These are phyloP conservation scores for Sclerotinia subarctica DNA, from an alignment of 2,329 filamentous ascomycete species.

Conservation along the genomic window DNA sequence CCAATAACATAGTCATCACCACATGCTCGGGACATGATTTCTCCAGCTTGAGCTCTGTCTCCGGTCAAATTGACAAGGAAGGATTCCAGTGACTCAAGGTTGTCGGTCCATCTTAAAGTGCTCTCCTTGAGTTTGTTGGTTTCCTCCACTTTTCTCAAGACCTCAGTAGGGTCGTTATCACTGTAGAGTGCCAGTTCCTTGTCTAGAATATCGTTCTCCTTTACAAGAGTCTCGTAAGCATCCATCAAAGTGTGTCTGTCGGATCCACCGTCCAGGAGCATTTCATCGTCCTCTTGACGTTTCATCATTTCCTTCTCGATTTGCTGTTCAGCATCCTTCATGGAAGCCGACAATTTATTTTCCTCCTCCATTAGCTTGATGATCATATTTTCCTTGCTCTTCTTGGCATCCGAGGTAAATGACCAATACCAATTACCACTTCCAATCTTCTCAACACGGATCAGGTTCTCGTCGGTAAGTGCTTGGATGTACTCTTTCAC, in stretches of 20 bases:
- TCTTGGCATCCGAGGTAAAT: slow-evolving; percentile 54
- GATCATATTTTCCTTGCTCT: slow-evolving; percentile 45
- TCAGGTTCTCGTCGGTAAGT: slow-evolving; percentile 57
- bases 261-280: slow-evolving; percentile 33
- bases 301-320: slow-evolving; percentile 40
- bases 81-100: slow-evolving; percentile 36
- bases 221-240: slow-evolving; percentile 31
- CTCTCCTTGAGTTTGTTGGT: slow-evolving; percentile 33
- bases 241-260: slow-evolving; percentile 34
- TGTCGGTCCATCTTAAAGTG: slow-evolving; percentile 38
- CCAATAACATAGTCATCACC: slow-evolving; percentile 49
- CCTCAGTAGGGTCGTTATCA: slow-evolving; percentile 36
- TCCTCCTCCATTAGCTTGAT: slow-evolving; percentile 41
- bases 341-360: slow-evolving; percentile 33
- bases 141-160: slow-evolving; percentile 35
- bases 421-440: slow-evolving; percentile 72
- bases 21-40: slow-evolving; percentile 43
- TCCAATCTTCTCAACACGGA: slow-evolving; percentile 67
- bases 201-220: slow-evolving; percentile 35
- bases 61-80: slow-evolving; percentile 31
- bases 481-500: slow-evolving; percentile 65
- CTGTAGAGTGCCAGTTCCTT: slow-evolving; percentile 36
- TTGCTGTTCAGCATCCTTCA: slow-evolving; percentile 39
- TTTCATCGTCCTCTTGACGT: slow-evolving; percentile 38
- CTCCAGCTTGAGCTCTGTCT: slow-evolving; percentile 40